phyloP scores from a whole-genome alignment of 306 rosid species.

The Senna tora region DNA sequence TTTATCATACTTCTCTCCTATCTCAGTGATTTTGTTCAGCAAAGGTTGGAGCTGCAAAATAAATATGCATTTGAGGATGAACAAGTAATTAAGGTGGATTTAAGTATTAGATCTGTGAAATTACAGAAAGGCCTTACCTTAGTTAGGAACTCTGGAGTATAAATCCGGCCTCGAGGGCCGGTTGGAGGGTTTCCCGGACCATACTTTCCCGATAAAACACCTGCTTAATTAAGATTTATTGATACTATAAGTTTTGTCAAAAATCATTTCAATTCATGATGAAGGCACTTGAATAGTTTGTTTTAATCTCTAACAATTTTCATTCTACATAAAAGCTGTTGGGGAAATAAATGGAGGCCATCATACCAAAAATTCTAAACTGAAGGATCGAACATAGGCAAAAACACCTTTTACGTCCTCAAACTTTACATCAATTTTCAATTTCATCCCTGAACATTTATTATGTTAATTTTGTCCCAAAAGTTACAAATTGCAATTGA shows the following conservation, averaged over 20 bases:
- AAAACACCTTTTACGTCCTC: too few relatives aligned
- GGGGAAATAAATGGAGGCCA: too few relatives aligned
- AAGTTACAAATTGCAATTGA: too few relatives aligned
- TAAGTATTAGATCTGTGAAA: slow-evolving; percentile 19
- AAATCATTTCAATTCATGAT: not conserved
- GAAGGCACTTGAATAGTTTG: not conserved
- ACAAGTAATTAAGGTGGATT: slow-evolving; percentile 27
- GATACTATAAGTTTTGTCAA: not conserved
- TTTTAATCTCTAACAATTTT: not conserved
- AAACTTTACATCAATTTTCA: too few relatives aligned
- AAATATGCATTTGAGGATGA: slow-evolving; percentile 35
- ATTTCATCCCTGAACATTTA: too few relatives aligned
- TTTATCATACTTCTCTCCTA: slow-evolving; percentile 69
- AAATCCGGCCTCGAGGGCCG: slow-evolving; percentile 82
- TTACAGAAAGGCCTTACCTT: slow-evolving; percentile 45
- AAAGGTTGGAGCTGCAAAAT: slow-evolving; percentile 84
- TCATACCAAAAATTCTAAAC: too few relatives aligned
- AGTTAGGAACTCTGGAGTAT: slow-evolving; percentile 71
- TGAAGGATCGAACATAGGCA: too few relatives aligned
- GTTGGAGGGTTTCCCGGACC: slow-evolving; percentile 75
- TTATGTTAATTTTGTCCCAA: too few relatives aligned
- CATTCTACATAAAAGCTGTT: too few relatives aligned
- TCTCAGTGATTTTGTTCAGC: slow-evolving; percentile 61
- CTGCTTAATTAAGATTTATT: slow-evolving; percentile 42
- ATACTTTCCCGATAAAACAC: slow-evolving; percentile 87